These are phyloP conservation scores for Speleostelium caveatum DNA, from an alignment of 78 protist genomes.

Conservation along the genomic window DNA sequence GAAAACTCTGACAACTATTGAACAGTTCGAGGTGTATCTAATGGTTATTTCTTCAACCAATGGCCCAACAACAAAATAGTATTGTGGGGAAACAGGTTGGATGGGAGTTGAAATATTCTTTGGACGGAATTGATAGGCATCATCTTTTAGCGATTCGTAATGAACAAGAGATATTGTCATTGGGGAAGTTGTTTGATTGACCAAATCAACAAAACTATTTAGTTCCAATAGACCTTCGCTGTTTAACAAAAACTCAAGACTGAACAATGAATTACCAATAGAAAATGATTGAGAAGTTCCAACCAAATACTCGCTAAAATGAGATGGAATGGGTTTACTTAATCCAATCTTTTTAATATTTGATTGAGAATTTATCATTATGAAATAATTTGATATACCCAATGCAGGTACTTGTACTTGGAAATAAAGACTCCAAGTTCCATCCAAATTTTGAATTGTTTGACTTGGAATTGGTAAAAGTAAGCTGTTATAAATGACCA, in stretches of 20 bases:
- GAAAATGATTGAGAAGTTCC: neutral
- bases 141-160: conserved; percentile 37
- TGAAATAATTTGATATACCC: conserved; percentile 71
- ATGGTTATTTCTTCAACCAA: conserved; percentile 24
- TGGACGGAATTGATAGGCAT: conserved; percentile 59
- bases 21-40: conserved; percentile 13
- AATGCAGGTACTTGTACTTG: conserved; percentile 42
- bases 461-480: conserved; percentile 27
- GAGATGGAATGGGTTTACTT: neutral
- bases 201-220: conserved; percentile 28
- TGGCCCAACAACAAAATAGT: conserved; percentile 49
- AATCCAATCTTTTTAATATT: neutral
- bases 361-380: neutral
- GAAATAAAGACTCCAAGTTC: conserved; percentile 44
- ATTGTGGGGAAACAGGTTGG: conserved; percentile 34
- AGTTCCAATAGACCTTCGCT: neutral
- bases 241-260: conserved; percentile 29
- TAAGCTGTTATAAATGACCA: conserved; percentile 21
- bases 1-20: neutral
- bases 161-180: conserved; percentile 15
- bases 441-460: conserved; percentile 35
- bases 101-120: conserved; percentile 3
- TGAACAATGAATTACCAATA: conserved; percentile 33
- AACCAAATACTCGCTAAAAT: neutral
- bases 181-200: neutral